Conservation (phyloP, 2,329 filamentous ascomycete genomes). For the Cercospora zeina region DNA sequence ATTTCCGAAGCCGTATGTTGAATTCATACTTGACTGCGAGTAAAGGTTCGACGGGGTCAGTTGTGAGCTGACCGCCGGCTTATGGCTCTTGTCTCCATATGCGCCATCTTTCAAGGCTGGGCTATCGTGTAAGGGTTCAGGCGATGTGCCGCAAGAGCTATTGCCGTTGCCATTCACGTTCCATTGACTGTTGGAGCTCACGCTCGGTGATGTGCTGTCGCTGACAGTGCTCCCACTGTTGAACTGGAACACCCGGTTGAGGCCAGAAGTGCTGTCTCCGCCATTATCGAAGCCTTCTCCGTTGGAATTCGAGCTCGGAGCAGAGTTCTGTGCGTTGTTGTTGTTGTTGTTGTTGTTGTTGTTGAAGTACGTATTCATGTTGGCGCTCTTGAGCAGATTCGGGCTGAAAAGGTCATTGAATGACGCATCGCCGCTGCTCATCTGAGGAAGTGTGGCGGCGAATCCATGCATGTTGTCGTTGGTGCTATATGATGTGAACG, state of each 20-base stretch:
- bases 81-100: conserved; percentile 58
- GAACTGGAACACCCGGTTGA: conserved; percentile 54
- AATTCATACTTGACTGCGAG: conserved; percentile 26
- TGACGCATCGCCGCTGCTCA: conserved; percentile 37
- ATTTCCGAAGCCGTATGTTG: conserved; percentile 27
- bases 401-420: conserved; percentile 63
- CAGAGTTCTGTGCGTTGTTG: conserved; percentile 1
- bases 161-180: conserved; percentile 59
- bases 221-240: conserved; percentile 50
- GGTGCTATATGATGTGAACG: conserved; percentile 38
- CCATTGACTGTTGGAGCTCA: conserved; percentile 54
- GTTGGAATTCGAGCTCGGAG: conserved; percentile 6
- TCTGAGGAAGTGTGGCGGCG: conserved; percentile 41
- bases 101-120: conserved; percentile 57
- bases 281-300: conserved; percentile 38
- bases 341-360: conserved; percentile 12
- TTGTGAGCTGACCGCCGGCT: conserved; percentile 20
- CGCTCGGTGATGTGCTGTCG: conserved; percentile 54
- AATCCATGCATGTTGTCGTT: conserved; percentile 41
- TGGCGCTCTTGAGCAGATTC: conserved; percentile 51
- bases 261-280: conserved; percentile 47
- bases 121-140: conserved; percentile 72
- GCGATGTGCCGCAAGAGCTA: conserved; percentile 71
- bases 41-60: conserved; percentile 21
- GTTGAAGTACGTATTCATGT: conserved; percentile 38